Percentiles rank a stretch among this genome's conserved stretches.
Evolutionary conservation across 768 basidiomycete species (phyloP).

Genomic region (Termitomyces sp.): DNA sequence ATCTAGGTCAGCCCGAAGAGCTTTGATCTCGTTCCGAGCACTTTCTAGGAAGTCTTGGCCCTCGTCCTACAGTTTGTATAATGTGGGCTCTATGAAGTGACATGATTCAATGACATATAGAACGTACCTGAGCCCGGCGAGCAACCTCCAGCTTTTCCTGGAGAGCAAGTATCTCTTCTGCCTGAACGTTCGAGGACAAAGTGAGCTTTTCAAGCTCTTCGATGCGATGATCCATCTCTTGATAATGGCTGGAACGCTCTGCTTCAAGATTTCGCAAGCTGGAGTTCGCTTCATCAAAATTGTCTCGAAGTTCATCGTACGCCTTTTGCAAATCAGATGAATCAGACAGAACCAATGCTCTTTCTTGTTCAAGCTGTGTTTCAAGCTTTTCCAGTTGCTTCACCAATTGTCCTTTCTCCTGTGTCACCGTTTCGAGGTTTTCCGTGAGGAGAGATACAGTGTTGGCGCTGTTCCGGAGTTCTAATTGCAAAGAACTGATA

Average conservation of each 20-base stretch:
- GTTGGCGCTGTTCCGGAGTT: constrained; percentile 48
- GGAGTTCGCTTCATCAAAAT: constrained; percentile 48
- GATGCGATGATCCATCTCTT: constrained; percentile 45
- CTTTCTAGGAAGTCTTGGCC: constrained; percentile 56
- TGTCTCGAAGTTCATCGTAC: constrained; percentile 54
- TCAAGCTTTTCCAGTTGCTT: constrained; percentile 39
- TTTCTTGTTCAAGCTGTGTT: constrained; percentile 47
- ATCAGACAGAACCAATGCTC: constrained; percentile 38
- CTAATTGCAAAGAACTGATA: constrained; percentile 47
- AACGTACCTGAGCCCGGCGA: constrained; percentile 29
- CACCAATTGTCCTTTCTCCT: constrained; percentile 41
- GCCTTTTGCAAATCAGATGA: constrained; percentile 57
- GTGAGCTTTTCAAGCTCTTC: constrained; percentile 56
- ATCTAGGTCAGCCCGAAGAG: constrained; percentile 54
- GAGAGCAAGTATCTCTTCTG: constrained; percentile 47
- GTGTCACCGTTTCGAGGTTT: constrained; percentile 47
- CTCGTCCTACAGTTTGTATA: constrained; percentile 39
- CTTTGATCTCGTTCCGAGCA: constrained; percentile 66
- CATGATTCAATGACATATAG: not conserved
- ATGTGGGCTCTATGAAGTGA: not conserved
- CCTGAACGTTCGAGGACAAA: constrained; percentile 35
- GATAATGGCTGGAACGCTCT: constrained; percentile 56
- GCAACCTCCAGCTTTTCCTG: constrained; percentile 47
- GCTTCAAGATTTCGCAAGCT: constrained; percentile 55
- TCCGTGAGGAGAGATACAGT: constrained; percentile 58